These are phyloP conservation scores for Oryza longistaminata DNA, from an alignment of 176 grass and related monocot genomes.

Conservation along the genomic window DNA sequence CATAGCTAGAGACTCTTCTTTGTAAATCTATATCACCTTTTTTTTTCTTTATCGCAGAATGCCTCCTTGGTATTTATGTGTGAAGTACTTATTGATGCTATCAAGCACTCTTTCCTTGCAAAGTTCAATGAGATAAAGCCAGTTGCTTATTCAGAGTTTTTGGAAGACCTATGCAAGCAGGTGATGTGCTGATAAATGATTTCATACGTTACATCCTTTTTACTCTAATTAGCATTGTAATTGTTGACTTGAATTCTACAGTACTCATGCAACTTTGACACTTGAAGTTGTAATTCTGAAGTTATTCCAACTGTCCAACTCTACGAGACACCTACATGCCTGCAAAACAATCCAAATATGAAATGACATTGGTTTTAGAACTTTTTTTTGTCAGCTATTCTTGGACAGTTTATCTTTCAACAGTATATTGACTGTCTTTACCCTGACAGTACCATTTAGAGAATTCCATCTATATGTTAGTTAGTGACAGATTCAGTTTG, in stretches of 20 bases:
- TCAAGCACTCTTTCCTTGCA: constrained; percentile 98
- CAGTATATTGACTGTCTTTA: not conserved
- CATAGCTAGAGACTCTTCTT: not conserved
- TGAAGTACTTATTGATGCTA: constrained; percentile 90
- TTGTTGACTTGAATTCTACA: not conserved
- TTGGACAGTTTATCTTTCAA: not conserved
- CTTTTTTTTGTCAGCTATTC: not conserved
- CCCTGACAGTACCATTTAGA: not conserved
- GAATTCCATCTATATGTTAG: not conserved
- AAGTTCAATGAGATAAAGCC: constrained; percentile 99
- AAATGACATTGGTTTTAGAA: not conserved
- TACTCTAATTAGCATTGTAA: not conserved
- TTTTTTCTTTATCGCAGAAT: constrained; percentile 64
- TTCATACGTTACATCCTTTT: constrained; percentile 4
- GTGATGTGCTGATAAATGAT: constrained; percentile 39
- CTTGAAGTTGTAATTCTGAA: not conserved
- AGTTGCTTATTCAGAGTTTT: constrained; percentile 91
- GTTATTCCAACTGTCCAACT: not conserved
- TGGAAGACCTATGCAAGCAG: constrained; percentile 98
- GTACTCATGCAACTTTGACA: not conserved
- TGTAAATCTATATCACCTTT: constrained; percentile 13
- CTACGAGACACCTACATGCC: not conserved
- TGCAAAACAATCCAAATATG: constrained; percentile 12
- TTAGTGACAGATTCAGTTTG: not conserved
- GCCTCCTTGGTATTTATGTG: constrained; percentile 80